phyloP scores from a whole-genome alignment of 805 yeast genomes.

The Suhomyces canberraensis region DNA sequence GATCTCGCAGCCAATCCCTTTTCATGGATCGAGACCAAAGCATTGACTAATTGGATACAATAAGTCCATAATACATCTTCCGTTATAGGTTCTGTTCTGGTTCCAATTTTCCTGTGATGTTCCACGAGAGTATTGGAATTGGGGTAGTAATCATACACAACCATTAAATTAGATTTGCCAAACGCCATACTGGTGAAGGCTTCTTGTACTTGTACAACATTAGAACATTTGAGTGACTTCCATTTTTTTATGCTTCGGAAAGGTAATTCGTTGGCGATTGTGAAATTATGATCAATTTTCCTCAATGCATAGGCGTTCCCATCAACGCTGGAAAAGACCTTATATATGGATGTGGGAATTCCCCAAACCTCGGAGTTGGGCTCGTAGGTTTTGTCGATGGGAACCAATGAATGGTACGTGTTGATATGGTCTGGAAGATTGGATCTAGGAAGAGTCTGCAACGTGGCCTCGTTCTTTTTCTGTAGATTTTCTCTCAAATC shows the following conservation, averaged over 20 bases:
- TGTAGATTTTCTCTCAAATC: conserved; percentile 69
- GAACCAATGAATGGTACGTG: conserved; percentile 77
- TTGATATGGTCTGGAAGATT: conserved; percentile 57
- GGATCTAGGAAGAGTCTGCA: conserved; percentile 55
- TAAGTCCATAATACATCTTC: conserved; percentile 75
- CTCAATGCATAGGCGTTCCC: conserved; percentile 77
- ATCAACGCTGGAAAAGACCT: conserved; percentile 74
- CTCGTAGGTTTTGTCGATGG: conserved; percentile 55
- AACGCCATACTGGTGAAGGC: conserved; percentile 86
- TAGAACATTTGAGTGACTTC: conserved; percentile 49
- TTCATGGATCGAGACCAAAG: conserved; percentile 62
- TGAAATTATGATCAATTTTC: conserved; percentile 53
- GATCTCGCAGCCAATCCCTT: conserved; percentile 59
- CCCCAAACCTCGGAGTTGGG: conserved; percentile 43
- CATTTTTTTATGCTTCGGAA: conserved; percentile 64
- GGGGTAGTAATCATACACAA: conserved; percentile 86
- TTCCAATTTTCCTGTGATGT: conserved; percentile 48
- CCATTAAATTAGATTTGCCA: conserved; percentile 60
- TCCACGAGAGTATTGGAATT: conserved; percentile 68
- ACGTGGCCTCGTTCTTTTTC: conserved; percentile 73
- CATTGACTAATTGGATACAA: conserved; percentile 69
- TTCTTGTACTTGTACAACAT: conserved; percentile 66
- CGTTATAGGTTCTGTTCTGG: conserved; percentile 49
- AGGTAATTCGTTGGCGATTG: conserved; percentile 49
- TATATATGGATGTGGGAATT: conserved; percentile 61